phyloP scores from a whole-genome alignment of 1,284 basidiomycete species.

The Marasmius tenuissimus region DNA sequence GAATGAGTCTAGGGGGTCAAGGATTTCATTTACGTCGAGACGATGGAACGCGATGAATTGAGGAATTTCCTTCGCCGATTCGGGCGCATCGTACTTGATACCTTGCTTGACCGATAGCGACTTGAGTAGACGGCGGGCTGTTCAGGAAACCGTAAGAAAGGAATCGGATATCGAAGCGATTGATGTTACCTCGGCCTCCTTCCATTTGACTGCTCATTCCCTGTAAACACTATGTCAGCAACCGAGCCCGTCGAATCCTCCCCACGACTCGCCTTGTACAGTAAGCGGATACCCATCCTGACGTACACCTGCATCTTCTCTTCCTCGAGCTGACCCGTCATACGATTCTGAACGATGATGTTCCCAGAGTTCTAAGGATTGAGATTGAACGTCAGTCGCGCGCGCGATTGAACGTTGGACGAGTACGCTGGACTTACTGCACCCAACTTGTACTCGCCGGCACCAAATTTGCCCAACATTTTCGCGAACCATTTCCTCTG shows the following conservation, averaged over 20 bases:
- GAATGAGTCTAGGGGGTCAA: slow-evolving; percentile 83
- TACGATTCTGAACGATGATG: slow-evolving; percentile 92
- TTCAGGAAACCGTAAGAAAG: not conserved
- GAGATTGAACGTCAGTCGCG: not conserved
- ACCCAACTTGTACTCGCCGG: slow-evolving; percentile 87
- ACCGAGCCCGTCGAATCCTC: not conserved
- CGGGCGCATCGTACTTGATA: slow-evolving; percentile 86
- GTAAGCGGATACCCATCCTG: slow-evolving; percentile 88
- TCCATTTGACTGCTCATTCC: slow-evolving; percentile 91
- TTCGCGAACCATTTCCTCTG: slow-evolving; percentile 97
- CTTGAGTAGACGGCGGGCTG: slow-evolving; percentile 76
- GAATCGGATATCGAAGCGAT: not conserved
- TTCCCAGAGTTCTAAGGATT: slow-evolving; percentile 88
- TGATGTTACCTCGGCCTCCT: slow-evolving; percentile 56
- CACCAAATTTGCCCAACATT: slow-evolving; percentile 81
- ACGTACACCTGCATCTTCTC: slow-evolving; percentile 99
- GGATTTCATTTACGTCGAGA: slow-evolving; percentile 80
- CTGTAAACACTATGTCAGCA: not conserved
- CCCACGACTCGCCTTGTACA: slow-evolving; percentile 66
- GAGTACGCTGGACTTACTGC: slow-evolving; percentile 56
- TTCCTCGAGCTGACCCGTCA: slow-evolving; percentile 91
- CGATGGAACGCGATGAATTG: slow-evolving; percentile 91
- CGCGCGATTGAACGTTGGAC: not conserved
- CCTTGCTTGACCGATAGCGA: slow-evolving; percentile 95
- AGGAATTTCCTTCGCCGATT: slow-evolving; percentile 83